Evolutionary conservation across 441 rosid species (phyloP), one percentile per base, ranked within the genome.

Genomic region (Arabidopsis lyrata): DNA sequence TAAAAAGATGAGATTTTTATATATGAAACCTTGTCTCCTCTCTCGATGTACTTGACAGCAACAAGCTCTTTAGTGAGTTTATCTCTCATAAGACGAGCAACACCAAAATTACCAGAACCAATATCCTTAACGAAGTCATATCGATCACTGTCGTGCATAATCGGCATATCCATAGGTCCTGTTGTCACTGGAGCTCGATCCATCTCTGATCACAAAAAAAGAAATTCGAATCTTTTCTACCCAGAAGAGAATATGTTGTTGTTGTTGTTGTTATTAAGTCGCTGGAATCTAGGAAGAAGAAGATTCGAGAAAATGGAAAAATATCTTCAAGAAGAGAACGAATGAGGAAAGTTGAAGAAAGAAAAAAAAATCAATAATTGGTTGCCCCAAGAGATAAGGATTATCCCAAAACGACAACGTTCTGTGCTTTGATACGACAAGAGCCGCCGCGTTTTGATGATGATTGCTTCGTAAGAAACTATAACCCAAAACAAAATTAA

Each of bases 21-120:
- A 20, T 0, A 13, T 4, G 44, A 38, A 35, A 86, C 93, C 89
- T 83, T 88, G 34, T 86, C 88, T 69, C 93, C 93, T 65, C 93
- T 72, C 76, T 88, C 93, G 79, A 88, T 86, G 68, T 86, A 88
- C 82, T 88, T 88, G 34, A 88, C 89, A 76, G 93, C 93, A 63
- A 86, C 90, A 15, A 86, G 89, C 77, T 86, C 93, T 63, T 74
- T 81, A 12, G 88, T 83, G 22, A 82, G 67, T 72, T 83, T 82
- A 58, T 88, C 90, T 52, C 80, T 83, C 93, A 88, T 88, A 18
- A 88, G 84, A 34, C 93, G 73, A 22, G 90, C 90, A 1, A 88
- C 80, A 1, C 90, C 90, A 39, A 88, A 86, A 75, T 88, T 88
- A 44, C 90, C 93, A 7, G 88, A 80, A 24, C 90, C 93, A 76